Evolutionary conservation across 2,329 filamentous ascomycete genomes (phyloP), one percentile per base, ranked within the genome.

Genomic region (Verticillium zaregamsianum): DNA sequence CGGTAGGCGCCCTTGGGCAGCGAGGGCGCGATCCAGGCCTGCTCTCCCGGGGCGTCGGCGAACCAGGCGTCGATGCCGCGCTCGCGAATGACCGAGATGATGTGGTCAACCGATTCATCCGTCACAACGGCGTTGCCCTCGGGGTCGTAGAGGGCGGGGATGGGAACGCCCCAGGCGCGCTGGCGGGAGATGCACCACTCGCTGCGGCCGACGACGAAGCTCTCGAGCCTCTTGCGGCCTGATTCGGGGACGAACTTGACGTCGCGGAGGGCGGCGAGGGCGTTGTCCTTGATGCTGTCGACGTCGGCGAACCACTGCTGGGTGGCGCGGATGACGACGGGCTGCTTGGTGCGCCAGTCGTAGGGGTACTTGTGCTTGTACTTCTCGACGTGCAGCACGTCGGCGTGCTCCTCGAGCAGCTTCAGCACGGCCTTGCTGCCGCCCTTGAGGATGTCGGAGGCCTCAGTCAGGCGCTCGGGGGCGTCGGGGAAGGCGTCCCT

Each of bases 151-250:
- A 99, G 78, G 1, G 92, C 93, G 15, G 95, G 95, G 61, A 99
- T 99, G 0, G 95, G 95, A 5, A 99, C 92, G 67, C 95, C 95
- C 95, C 95, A 99, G 14, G 92, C 90, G 58, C 95, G 88, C 75
- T 99, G 95, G 55, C 95, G 87, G 5, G 95, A 99, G 68, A 99
- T 97, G 72, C 95, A 99, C 95, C 95, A 99, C 74, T 99, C 94
- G 69, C 87, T 96, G 58, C 95, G 86, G 25, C 91, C 91, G 69
- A 89, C 88, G 33, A 99, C 82, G 70, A 98, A 99, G 72, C 91
- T 92, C 70, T 92, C 86, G 5, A 99, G 81, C 32, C 95, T 85
- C 6, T 85, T 84, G 66, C 85, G 87, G 7, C 93, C 93, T 31
- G 82, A 80, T 54, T 89, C 83, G 0, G 95, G 95, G 15, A 96